These are phyloP conservation scores for Nidularia sp. DNA, from an alignment of 768 basidiomycete genomes.

Conservation along the genomic window DNA sequence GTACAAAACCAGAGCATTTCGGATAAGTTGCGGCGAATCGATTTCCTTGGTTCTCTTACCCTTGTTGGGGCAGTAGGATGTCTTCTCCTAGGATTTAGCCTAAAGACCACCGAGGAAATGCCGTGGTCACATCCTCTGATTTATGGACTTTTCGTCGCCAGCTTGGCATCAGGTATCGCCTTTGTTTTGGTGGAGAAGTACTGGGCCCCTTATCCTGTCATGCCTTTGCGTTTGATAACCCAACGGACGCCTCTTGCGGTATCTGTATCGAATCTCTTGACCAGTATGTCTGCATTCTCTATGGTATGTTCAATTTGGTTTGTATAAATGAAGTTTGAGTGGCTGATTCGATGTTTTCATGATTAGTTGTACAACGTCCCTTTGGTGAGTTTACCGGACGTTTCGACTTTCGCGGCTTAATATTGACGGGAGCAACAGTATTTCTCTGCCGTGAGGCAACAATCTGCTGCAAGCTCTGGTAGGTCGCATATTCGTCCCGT, in stretches of 20 bases:
- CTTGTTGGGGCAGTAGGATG: slow-evolving; percentile 69
- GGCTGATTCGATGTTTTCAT: slow-evolving; percentile 10
- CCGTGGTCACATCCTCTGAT: slow-evolving; percentile 75
- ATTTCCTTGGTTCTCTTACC: slow-evolving; percentile 79
- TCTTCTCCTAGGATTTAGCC: slow-evolving; percentile 70
- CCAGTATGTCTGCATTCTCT: slow-evolving; percentile 76
- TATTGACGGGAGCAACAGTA: slow-evolving; percentile 39
- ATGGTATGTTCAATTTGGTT: slow-evolving; percentile 43
- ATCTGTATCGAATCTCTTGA: slow-evolving; percentile 74
- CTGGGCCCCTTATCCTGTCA: slow-evolving; percentile 80
- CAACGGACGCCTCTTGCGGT: slow-evolving; percentile 80
- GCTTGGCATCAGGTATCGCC: slow-evolving; percentile 44
- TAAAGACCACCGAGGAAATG: slow-evolving; percentile 76
- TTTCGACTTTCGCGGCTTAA: slow-evolving; percentile 3
- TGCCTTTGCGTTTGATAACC: slow-evolving; percentile 79
- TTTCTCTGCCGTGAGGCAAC: slow-evolving; percentile 76
- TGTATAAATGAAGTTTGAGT: slow-evolving; percentile 7
- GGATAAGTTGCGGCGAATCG: slow-evolving; percentile 75
- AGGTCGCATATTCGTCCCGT: slow-evolving; percentile 14
- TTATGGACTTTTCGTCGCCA: slow-evolving; percentile 56
- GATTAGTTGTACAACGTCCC: slow-evolving; percentile 80
- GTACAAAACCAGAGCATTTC: slow-evolving; percentile 52
- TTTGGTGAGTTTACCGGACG: slow-evolving; percentile 40
- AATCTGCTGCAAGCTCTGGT: slow-evolving; percentile 71
- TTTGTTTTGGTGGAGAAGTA: slow-evolving; percentile 81